Conservation (phyloP, 352 stramenopile species). For the Globisporangium spiculum region DNA sequence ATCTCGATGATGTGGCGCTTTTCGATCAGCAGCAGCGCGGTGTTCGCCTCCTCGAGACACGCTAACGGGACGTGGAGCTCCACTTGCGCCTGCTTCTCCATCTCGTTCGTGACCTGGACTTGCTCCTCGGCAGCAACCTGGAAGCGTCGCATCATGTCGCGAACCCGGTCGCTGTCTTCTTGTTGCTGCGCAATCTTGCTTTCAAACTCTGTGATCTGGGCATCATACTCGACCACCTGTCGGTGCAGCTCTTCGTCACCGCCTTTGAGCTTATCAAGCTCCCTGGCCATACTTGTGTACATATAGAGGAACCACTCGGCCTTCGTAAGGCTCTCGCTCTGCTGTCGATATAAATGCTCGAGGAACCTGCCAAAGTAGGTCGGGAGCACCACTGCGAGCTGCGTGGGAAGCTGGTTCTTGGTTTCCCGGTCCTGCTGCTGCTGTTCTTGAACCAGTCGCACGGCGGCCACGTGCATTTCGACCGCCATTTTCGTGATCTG, state of each 20-base stretch:
- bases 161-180: slow-evolving; percentile 42
- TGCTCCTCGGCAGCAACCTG: slow-evolving; percentile 61
- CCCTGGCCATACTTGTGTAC: slow-evolving; percentile 27
- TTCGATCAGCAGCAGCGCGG: slow-evolving; percentile 55
- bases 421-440: not conserved
- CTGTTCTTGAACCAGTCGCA: not conserved
- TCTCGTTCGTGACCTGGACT: slow-evolving; percentile 59
- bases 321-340: slow-evolving; percentile 15
- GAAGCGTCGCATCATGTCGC: slow-evolving; percentile 57
- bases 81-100: slow-evolving; percentile 44
- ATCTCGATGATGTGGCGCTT: slow-evolving; percentile 79
- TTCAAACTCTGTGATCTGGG: slow-evolving; percentile 29
- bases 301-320: slow-evolving; percentile 27
- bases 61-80: slow-evolving; percentile 61
- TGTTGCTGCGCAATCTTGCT: slow-evolving; percentile 34
- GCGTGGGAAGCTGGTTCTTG: slow-evolving; percentile 10
- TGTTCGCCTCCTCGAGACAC: slow-evolving; percentile 69
- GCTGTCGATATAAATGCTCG: slow-evolving; percentile 13
- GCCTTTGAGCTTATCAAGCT: slow-evolving; percentile 41
- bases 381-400: slow-evolving; percentile 9
- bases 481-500: slow-evolving; percentile 20
- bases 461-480: slow-evolving; percentile 22
- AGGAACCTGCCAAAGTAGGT: slow-evolving; percentile 25
- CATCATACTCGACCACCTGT: slow-evolving; percentile 19
- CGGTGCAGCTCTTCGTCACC: slow-evolving; percentile 22